Evolutionary conservation across 1,284 basidiomycete species (phyloP).

Genomic region (Boletus mariae): DNA sequence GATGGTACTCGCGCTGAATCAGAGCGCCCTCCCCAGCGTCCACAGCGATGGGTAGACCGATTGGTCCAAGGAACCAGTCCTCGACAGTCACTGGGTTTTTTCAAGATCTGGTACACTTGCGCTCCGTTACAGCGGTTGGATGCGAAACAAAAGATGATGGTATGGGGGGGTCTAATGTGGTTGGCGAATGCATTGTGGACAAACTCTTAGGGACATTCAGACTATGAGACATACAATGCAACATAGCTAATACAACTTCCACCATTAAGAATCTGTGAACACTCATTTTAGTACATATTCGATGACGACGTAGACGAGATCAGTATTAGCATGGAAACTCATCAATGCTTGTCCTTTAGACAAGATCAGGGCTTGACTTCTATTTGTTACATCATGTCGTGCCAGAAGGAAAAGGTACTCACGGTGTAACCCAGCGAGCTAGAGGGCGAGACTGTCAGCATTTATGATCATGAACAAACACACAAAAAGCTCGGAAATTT

Average conservation of each 20-base stretch:
- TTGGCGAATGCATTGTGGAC: conserved; percentile 54
- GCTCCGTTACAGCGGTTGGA: conserved; percentile 24
- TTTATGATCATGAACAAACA: not conserved
- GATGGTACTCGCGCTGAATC: conserved; percentile 18
- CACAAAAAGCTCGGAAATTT: conserved; percentile 70
- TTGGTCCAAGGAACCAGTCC: conserved; percentile 39
- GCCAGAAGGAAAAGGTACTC: conserved; percentile 33
- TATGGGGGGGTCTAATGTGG: conserved; percentile 48
- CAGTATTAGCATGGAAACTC: conserved; percentile 86
- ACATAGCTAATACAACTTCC: not conserved
- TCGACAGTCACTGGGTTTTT: conserved; percentile 22
- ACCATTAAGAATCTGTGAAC: conserved; percentile 8
- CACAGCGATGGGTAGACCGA: conserved; percentile 54
- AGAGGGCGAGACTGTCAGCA: conserved; percentile 10
- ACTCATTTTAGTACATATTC: conserved; percentile 11
- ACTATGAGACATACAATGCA: conserved; percentile 2
- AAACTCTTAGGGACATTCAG: conserved; percentile 28
- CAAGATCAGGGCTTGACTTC: conserved; percentile 84
- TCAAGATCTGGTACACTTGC: conserved; percentile 31
- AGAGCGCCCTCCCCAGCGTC: conserved; percentile 30
- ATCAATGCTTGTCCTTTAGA: conserved; percentile 69
- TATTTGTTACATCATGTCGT: conserved; percentile 64
- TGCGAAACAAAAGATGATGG: conserved; percentile 36
- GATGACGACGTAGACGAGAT: not conserved
- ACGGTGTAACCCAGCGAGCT: conserved; percentile 24